phyloP scores from a whole-genome alignment of 2,329 filamentous ascomycete species.

The Fusarium xylarioides region DNA sequence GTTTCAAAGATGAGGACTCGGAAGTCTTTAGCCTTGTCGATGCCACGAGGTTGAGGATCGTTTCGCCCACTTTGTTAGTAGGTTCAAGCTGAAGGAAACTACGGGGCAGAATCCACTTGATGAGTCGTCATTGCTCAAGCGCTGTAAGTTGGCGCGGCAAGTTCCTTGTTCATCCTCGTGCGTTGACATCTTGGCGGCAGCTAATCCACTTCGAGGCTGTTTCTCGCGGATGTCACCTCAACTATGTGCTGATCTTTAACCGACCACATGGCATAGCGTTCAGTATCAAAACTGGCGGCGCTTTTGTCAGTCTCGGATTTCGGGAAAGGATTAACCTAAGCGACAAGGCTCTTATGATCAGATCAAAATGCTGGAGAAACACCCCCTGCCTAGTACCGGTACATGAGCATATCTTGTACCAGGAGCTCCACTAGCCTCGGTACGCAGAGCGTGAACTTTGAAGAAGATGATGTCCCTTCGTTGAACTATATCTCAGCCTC shows the following conservation, averaged over 20 bases:
- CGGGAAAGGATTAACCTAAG: background rate
- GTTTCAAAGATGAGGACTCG: constrained; percentile 14
- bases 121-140: background rate
- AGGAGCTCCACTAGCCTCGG: constrained; percentile 29
- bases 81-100: constrained; percentile 21
- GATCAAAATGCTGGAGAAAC: constrained; percentile 13
- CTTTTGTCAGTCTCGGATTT: background rate
- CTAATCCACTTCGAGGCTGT: constrained; percentile 15
- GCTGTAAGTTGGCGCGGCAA: constrained; percentile 1
- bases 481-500: constrained; percentile 13
- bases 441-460: constrained; percentile 7
- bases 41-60: constrained; percentile 39
- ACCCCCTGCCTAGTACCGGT: background rate
- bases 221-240: constrained; percentile 3
- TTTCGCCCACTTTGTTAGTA: constrained; percentile 26
- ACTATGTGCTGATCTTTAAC: constrained; percentile 1
- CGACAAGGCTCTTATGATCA: constrained; percentile 1
- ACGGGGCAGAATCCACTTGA: constrained; percentile 19
- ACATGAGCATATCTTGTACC: constrained; percentile 10
- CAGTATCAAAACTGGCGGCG: constrained; percentile 2
- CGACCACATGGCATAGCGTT: constrained; percentile 6
- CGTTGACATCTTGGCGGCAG: constrained; percentile 4
- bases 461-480: constrained; percentile 13
- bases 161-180: constrained; percentile 1
- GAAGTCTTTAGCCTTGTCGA: constrained; percentile 8